Evolutionary conservation across 2,329 filamentous ascomycete genomes (phyloP).

Genomic region (Sclerotinia nivalis): DNA sequence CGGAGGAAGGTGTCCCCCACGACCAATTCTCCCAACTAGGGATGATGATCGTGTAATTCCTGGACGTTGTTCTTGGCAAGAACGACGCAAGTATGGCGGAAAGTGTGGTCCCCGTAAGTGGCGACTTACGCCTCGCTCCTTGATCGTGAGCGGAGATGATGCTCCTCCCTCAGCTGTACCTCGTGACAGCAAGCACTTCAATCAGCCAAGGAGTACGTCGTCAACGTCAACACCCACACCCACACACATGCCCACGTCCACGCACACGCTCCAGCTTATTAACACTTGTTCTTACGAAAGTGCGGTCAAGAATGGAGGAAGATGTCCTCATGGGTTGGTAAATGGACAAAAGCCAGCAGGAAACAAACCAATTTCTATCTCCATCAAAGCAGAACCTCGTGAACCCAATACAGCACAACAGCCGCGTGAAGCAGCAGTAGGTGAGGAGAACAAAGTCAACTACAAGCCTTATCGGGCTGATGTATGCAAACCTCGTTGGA

Average conservation of each 20-base stretch:
- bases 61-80: conserved; percentile 1
- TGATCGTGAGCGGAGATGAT: not conserved
- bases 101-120: not conserved
- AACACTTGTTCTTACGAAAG: not conserved
- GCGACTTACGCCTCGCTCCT: not conserved
- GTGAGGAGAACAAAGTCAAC: not conserved
- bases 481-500: not conserved
- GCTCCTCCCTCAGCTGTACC: not conserved
- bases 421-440: not conserved
- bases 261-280: not conserved
- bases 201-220: not conserved
- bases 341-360: not conserved
- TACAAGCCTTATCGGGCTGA: not conserved
- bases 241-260: not conserved
- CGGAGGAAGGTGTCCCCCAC: not conserved
- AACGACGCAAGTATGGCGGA: not conserved
- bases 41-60: not conserved
- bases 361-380: conserved; percentile 10
- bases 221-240: not conserved
- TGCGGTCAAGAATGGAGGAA: not conserved
- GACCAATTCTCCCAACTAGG: not conserved
- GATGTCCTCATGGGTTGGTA: not conserved
- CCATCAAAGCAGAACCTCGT: not conserved
- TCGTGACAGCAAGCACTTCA: not conserved
- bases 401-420: not conserved